Evolutionary conservation across 1,284 basidiomycete species (phyloP).

Genomic region (Ceratobasidium sp.): DNA sequence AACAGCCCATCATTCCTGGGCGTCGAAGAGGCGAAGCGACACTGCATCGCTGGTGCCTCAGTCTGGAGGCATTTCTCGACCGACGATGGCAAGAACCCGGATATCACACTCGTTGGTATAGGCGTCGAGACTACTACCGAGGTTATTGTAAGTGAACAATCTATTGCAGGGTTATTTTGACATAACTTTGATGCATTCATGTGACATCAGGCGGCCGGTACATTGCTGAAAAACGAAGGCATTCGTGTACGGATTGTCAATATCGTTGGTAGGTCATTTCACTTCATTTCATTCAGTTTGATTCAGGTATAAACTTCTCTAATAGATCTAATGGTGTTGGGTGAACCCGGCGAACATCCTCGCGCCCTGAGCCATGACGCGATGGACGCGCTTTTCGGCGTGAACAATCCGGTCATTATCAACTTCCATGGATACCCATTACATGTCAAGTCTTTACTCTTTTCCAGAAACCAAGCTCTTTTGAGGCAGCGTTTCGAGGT

Average conservation of each 20-base stretch:
- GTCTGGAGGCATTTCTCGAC: constrained; percentile 83
- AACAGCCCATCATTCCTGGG: constrained; percentile 47
- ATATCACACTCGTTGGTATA: constrained; percentile 81
- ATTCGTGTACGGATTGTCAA: constrained; percentile 86
- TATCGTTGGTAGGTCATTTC: constrained; percentile 67
- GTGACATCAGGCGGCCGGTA: constrained; percentile 69
- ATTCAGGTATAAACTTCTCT: background rate
- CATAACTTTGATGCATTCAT: background rate
- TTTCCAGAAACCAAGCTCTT: constrained; percentile 50
- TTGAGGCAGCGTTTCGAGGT: constrained; percentile 47
- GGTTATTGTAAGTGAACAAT: constrained; percentile 62
- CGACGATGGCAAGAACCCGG: constrained; percentile 73
- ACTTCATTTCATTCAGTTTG: background rate
- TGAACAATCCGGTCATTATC: constrained; percentile 77
- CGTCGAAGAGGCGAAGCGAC: constrained; percentile 61
- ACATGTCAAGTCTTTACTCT: constrained; percentile 74
- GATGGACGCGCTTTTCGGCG: constrained; percentile 80
- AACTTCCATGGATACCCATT: constrained; percentile 89
- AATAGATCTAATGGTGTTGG: constrained; percentile 81
- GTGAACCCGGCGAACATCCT: constrained; percentile 76
- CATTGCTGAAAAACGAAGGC: constrained; percentile 73
- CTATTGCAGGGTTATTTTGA: background rate
- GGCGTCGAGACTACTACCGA: constrained; percentile 84
- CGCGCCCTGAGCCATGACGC: constrained; percentile 77
- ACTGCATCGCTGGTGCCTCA: constrained; percentile 81